Conservation (phyloP, 495 filamentous ascomycete species). For the Mytilinidion resinicola region DNA sequence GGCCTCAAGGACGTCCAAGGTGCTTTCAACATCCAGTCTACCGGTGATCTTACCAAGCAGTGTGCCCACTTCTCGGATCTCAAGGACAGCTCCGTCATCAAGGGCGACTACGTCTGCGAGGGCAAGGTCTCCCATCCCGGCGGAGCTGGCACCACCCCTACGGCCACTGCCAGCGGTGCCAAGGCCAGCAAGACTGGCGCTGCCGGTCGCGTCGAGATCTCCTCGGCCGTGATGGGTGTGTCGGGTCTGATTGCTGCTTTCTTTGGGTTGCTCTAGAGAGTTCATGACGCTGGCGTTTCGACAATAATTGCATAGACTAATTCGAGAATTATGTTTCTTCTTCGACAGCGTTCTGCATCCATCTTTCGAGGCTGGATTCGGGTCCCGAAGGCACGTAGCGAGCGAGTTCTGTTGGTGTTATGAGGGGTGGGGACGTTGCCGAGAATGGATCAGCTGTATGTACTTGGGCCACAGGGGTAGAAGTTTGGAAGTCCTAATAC, state of each 20-base stretch:
- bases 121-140: slow-evolving; percentile 31
- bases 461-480: slow-evolving; percentile 22
- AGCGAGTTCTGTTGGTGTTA: background rate
- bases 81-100: slow-evolving; percentile 42
- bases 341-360: slow-evolving; percentile 21
- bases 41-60: slow-evolving; percentile 38
- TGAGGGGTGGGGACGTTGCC: slow-evolving; percentile 9
- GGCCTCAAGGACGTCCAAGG: slow-evolving; percentile 68
- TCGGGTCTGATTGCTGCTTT: slow-evolving; percentile 36
- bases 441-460: slow-evolving; percentile 26
- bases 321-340: slow-evolving; percentile 27
- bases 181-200: slow-evolving; percentile 25
- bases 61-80: slow-evolving; percentile 41
- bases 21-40: slow-evolving; percentile 78
- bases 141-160: slow-evolving; percentile 25
- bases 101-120: slow-evolving; percentile 41
- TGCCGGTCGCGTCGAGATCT: slow-evolving; percentile 30
- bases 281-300: slow-evolving; percentile 26
- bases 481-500: slow-evolving; percentile 23
- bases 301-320: slow-evolving; percentile 31
- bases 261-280: slow-evolving; percentile 35
- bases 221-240: slow-evolving; percentile 29
- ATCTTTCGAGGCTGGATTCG: slow-evolving; percentile 6
- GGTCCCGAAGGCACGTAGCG: too few species aligned
- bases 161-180: slow-evolving; percentile 12